Percentiles rank a stretch among this genome's conserved stretches.
phyloP scores from a whole-genome alignment of 106 monocot species.

The Apostasia ramifera region DNA sequence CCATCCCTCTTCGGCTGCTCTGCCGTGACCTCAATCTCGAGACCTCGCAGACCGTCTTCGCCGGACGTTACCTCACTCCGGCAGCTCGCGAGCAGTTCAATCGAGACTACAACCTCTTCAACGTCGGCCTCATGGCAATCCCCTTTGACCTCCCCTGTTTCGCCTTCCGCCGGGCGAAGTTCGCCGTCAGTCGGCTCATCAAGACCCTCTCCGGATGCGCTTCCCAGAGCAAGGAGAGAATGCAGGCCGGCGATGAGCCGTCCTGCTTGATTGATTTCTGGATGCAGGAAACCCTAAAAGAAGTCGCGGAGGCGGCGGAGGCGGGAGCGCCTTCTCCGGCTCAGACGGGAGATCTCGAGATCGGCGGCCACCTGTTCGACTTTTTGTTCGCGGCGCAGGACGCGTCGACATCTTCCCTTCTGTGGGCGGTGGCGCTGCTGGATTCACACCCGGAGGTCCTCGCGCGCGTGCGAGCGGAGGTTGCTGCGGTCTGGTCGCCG shows the following conservation, averaged over 20 bases:
- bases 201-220: conserved; percentile 41
- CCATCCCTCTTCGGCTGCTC: conserved; percentile 47
- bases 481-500: conserved; percentile 52
- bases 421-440: conserved; percentile 82
- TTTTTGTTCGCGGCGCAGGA: conserved; percentile 96
- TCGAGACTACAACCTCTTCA: conserved; percentile 79
- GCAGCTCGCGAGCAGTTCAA: conserved; percentile 45
- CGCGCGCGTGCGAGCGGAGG: conserved; percentile 57
- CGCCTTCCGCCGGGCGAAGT: conserved; percentile 70
- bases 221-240: conserved; percentile 44
- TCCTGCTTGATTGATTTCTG: conserved; percentile 80
- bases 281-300: conserved; percentile 59
- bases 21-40: conserved; percentile 91
- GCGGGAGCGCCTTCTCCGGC: conserved; percentile 18
- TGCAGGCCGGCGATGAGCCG: conserved; percentile 50
- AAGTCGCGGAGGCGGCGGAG: conserved; percentile 26
- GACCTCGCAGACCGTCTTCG: conserved; percentile 91
- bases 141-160: conserved; percentile 85
- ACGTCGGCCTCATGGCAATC: conserved; percentile 79
- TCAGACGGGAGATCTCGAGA: conserved; percentile 27
- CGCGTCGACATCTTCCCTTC: conserved; percentile 86
- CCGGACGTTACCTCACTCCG: conserved; percentile 47
- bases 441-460: conserved; percentile 82
- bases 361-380: conserved; percentile 85
- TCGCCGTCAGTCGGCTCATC: conserved; percentile 56